phyloP scores from a whole-genome alignment of 352 stramenopile species.

The Phytophthora fragariaefolia region DNA sequence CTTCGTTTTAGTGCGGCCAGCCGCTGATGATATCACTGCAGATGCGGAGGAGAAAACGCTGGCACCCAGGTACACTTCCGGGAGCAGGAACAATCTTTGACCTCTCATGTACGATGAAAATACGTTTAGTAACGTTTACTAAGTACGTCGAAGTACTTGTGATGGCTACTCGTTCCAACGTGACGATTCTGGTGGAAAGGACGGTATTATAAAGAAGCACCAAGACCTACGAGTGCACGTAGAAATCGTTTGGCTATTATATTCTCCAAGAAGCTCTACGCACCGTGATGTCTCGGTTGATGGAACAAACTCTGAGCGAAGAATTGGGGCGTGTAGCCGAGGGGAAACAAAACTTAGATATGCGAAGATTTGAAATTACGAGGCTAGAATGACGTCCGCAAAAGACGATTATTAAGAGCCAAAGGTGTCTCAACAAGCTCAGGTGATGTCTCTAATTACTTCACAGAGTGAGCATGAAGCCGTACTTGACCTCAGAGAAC shows the following conservation, averaged over 20 bases:
- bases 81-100: constrained; percentile 43
- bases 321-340: constrained; percentile 35
- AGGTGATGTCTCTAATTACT: constrained; percentile 4
- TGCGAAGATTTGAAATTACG: constrained; percentile 49
- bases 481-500: constrained; percentile 35
- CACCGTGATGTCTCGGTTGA: too few relatives aligned
- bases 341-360: constrained; percentile 47
- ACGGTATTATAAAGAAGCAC: constrained; percentile 44
- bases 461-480: constrained; percentile 30
- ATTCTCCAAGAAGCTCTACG: too few relatives aligned
- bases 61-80: constrained; percentile 37
- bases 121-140: too few relatives aligned
- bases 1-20: background rate
- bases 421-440: background rate
- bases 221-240: constrained; percentile 39
- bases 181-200: too few relatives aligned
- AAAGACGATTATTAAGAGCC: constrained; percentile 39
- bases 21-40: background rate
- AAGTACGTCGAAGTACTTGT: too few relatives aligned
- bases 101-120: too few relatives aligned
- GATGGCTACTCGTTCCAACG: too few relatives aligned
- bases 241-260: too few relatives aligned
- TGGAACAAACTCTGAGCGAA: constrained; percentile 44
- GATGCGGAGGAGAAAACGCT: constrained; percentile 6
- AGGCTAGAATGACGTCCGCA: constrained; percentile 52